A percentile compares a stretch with the other conserved stretches of the same genome.
phyloP scores from a whole-genome alignment of 139 green algal genomes.

The Diplosphaera chodatii region DNA sequence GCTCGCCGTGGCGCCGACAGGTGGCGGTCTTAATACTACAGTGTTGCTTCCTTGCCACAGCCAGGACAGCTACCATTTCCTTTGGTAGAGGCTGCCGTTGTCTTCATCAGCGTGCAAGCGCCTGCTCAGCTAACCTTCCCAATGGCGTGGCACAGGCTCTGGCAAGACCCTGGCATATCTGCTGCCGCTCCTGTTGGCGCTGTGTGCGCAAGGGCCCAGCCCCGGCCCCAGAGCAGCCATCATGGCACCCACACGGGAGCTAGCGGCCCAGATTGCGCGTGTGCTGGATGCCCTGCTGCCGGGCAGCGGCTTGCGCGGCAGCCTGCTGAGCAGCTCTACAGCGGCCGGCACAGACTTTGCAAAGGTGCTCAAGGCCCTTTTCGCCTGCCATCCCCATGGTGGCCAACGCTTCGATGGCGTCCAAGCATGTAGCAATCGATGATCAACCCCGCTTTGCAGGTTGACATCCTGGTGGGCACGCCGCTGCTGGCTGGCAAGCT shows the following conservation, averaged over 20 bases:
- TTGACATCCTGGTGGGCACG: constrained; percentile 86
- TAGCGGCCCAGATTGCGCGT: constrained; percentile 72
- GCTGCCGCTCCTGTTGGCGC: constrained; percentile 54
- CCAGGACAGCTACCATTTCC: too few relatives aligned
- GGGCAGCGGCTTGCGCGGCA: constrained; percentile 44
- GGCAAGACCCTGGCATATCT: constrained; percentile 94
- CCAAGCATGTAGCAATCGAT: too few relatives aligned
- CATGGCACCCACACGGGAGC: constrained; percentile 80
- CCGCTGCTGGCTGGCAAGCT: constrained; percentile 69
- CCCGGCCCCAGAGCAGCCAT: constrained; percentile 48
- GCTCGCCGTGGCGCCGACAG: constrained; percentile 82
- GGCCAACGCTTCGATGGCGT: too few relatives aligned
- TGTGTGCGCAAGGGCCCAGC: neutral
- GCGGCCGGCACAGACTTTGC: constrained; percentile 59
- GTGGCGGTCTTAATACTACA: too few relatives aligned
- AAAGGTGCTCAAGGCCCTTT: too few relatives aligned
- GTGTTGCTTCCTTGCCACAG: too few relatives aligned
- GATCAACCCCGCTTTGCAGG: too few relatives aligned
- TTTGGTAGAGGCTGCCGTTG: too few relatives aligned
- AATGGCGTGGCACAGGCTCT: constrained; percentile 49
- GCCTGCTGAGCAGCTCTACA: constrained; percentile 64
- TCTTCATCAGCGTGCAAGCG: too few relatives aligned
- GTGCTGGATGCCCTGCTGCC: constrained; percentile 72
- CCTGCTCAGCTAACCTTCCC: too few relatives aligned
- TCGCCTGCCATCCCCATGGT: too few relatives aligned